Conservation (phyloP, 1,139 yeast genomes). For the Kodamaea alishanica region DNA sequence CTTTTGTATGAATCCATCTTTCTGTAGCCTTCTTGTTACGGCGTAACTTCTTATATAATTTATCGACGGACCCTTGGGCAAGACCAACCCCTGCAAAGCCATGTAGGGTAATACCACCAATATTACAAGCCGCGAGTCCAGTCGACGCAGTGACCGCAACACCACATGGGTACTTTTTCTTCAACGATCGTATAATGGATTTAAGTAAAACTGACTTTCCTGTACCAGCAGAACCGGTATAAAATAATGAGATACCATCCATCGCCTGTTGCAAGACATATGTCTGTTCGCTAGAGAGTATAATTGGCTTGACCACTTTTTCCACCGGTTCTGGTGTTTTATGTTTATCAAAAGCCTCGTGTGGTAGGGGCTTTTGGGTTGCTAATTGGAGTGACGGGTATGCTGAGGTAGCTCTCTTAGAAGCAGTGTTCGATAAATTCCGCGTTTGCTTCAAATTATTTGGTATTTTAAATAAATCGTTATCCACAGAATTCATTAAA, state of each 20-base stretch:
- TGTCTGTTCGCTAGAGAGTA: conserved; percentile 42
- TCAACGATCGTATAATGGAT: conserved; percentile 62
- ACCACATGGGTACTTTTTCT: conserved; percentile 39
- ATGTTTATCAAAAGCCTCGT: conserved; percentile 3
- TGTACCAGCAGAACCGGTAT: conserved; percentile 96
- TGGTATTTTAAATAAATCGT: no score
- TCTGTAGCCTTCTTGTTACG: conserved; percentile 48
- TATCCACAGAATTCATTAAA: no score
- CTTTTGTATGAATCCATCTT: conserved; percentile 65
- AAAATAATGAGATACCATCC: conserved; percentile 61
- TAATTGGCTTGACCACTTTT: conserved; percentile 34
- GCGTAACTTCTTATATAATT: conserved; percentile 52
- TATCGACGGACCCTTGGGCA: conserved; percentile 40
- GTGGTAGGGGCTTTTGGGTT: conserved; percentile 15
- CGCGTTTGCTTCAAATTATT: conserved; percentile 3
- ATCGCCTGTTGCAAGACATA: conserved; percentile 33
- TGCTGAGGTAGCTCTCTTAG: conserved; percentile 5
- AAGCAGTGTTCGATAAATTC: conserved; percentile 8
- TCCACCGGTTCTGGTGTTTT: conserved; percentile 2
- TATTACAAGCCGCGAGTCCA: conserved; percentile 88
- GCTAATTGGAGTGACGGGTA: conserved; percentile 22
- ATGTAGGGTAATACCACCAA: conserved; percentile 84
- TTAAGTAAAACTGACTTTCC: conserved; percentile 82
- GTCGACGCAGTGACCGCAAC: conserved; percentile 92
- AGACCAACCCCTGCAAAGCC: conserved; percentile 85